phyloP scores from a whole-genome alignment of 2,329 filamentous ascomycete genomes.

The Zymoseptoria passerinii region DNA sequence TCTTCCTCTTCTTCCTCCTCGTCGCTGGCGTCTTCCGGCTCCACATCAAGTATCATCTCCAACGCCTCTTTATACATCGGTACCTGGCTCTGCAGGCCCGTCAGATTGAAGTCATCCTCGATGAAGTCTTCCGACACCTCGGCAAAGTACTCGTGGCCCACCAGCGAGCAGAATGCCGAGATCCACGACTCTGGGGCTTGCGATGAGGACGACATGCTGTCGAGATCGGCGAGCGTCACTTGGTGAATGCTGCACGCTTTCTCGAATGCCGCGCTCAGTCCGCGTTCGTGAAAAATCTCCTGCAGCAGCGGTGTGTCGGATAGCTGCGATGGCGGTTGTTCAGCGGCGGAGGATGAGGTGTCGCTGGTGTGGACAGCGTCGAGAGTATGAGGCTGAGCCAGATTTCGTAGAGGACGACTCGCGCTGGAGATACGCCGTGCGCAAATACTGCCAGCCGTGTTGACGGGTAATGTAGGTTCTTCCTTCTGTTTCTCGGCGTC shows the following conservation, averaged over 20 bases:
- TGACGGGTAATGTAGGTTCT: neutral
- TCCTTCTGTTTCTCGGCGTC: neutral
- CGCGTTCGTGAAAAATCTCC: conserved; percentile 7
- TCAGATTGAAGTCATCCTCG: conserved; percentile 99
- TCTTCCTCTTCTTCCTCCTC: conserved; percentile 67
- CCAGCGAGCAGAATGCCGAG: conserved; percentile 86
- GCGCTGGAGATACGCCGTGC: neutral
- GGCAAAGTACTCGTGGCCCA: conserved; percentile 97
- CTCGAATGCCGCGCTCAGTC: conserved; percentile 23
- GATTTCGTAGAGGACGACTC: neutral
- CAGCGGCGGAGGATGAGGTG: neutral
- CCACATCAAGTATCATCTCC: conserved; percentile 98
- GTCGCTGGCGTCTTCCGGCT: conserved; percentile 88
- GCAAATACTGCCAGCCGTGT: neutral
- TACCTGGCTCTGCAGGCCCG: conserved; percentile 87
- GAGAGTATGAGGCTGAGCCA: neutral
- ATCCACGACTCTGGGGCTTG: conserved; percentile 84
- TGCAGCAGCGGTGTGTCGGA: neutral
- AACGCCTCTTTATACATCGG: conserved; percentile 98
- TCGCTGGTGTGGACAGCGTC: neutral
- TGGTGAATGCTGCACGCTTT: conserved; percentile 23
- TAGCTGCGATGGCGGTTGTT: neutral
- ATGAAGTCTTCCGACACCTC: conserved; percentile 99
- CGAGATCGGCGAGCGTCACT: conserved; percentile 17
- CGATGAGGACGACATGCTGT: conserved; percentile 48